Conservation (phyloP, 208 protist species). For the Balamuthia mandrillaris region DNA sequence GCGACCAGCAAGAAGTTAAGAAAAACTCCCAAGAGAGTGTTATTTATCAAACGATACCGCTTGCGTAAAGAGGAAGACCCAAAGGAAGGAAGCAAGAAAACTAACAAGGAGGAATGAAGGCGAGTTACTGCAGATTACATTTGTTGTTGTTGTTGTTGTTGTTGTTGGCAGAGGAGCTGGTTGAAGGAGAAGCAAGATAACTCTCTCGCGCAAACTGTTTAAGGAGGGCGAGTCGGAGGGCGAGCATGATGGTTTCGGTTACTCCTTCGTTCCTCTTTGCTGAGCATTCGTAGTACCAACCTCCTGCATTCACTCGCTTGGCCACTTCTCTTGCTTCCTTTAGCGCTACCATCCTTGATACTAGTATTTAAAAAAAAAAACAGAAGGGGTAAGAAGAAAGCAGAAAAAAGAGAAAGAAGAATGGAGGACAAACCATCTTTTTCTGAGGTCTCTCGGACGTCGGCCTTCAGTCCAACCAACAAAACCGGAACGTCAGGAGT, state of each 20-base stretch:
- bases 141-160: background rate
- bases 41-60: too few species aligned
- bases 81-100: too few species aligned
- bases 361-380: background rate
- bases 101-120: too few species aligned
- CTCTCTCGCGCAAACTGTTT: too few species aligned
- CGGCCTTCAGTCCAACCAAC: conserved; percentile 63
- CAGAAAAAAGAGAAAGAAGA: background rate
- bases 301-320: background rate
- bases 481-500: conserved; percentile 46
- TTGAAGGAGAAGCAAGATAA: background rate
- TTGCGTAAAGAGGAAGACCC: too few species aligned
- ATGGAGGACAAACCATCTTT: background rate
- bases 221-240: background rate
- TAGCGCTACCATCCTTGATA: background rate
- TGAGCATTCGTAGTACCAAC: background rate
- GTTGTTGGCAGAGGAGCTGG: background rate
- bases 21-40: too few species aligned
- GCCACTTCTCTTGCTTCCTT: background rate
- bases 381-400: background rate
- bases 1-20: too few species aligned
- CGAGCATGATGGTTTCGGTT: background rate
- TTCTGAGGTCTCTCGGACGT: conserved; percentile 47
- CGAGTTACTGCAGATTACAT: background rate
- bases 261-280: background rate